Evolutionary conservation across 345 rosid species (phyloP), one percentile per base, ranked within the genome.

Genomic region (Alliaria petiolata): DNA sequence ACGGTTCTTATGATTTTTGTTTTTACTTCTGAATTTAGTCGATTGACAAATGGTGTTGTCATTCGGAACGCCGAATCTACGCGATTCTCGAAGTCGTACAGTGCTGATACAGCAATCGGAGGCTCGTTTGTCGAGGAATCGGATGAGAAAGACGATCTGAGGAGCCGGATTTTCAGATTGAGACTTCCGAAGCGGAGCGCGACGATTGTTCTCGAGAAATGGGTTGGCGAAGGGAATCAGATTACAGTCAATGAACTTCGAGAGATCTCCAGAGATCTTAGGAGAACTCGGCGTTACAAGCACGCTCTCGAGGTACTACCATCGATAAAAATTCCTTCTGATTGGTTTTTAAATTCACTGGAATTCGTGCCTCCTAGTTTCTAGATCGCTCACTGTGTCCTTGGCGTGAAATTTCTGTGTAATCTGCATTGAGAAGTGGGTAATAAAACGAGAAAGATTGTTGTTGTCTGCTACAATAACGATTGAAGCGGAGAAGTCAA

Each of bases 261-360:
- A 31, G 82, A 79, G 42, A 89, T 93, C 69, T 80, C 90, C 22
- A 87, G 67, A 77, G 97, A 91, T 51, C 96, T 93, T 60, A 75
- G 87, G 67, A 84, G 77, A 72, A 86, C 85, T 71, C 91, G 83
- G 69, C 93, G 98, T 33, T 93, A 64, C 82, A 91, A 89, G 72
- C 98, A 93, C 58, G 98, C 98, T 53, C 96, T 93, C 42, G 97
- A 93, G 97, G 98, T 93, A 65, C 7, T 2, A 12, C 47, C 20
- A 6, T 20, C 17, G 35, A 13, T 51, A 3, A n/a, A n/a, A 26
- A 5, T 30, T 54, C 33, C 3, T 6, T 11, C 22, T 17, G 3
- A 9, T 38, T 3, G 45, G 16, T 16, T 39, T 64, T 39, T 7
- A n/a, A 53, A 42, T 16, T 40, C 9, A 16, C 40, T 65, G 19